These are phyloP conservation scores for Drechslera avenae DNA, from an alignment of 2,329 filamentous ascomycete species.

Conservation along the genomic window DNA sequence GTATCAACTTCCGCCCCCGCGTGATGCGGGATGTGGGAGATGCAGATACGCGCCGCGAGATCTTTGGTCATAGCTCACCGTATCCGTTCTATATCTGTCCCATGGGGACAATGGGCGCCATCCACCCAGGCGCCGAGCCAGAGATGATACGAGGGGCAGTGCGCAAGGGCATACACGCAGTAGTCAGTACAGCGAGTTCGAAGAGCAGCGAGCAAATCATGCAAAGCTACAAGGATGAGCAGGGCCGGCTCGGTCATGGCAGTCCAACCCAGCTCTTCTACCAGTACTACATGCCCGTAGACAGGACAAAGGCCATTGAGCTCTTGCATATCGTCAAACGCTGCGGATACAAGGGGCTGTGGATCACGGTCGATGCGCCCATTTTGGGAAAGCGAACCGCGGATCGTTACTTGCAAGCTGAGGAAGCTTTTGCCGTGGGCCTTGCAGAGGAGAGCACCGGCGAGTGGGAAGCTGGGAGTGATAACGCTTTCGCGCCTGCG, in stretches of 20 bases:
- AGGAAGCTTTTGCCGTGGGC: conserved; percentile 57
- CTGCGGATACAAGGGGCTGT: conserved; percentile 42
- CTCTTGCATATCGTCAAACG: conserved; percentile 40
- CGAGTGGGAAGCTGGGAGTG: conserved; percentile 59
- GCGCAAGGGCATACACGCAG: conserved; percentile 42
- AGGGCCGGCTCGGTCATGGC: conserved; percentile 26
- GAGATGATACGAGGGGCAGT: conserved; percentile 46
- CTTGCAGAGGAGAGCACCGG: conserved; percentile 58
- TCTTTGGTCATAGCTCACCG: conserved; percentile 42
- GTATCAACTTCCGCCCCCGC: conserved; percentile 43
- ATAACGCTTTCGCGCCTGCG: conserved; percentile 61
- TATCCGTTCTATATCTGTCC: conserved; percentile 50
- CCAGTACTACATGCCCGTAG: conserved; percentile 46
- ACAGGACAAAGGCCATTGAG: conserved; percentile 38
- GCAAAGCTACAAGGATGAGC: conserved; percentile 35
- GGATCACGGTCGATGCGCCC: conserved; percentile 47
- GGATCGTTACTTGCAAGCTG: conserved; percentile 49
- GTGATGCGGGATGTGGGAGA: conserved; percentile 45
- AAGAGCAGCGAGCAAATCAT: conserved; percentile 42
- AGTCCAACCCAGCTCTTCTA: conserved; percentile 42
- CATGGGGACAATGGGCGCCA: conserved; percentile 45
- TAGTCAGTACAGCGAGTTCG: conserved; percentile 44
- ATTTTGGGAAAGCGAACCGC: conserved; percentile 43
- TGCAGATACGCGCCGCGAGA: conserved; percentile 36
- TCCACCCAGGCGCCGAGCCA: conserved; percentile 44